Conservation (phyloP, 2,329 filamentous ascomycete genomes). For the Magnaporthiopsis rhizophila region DNA sequence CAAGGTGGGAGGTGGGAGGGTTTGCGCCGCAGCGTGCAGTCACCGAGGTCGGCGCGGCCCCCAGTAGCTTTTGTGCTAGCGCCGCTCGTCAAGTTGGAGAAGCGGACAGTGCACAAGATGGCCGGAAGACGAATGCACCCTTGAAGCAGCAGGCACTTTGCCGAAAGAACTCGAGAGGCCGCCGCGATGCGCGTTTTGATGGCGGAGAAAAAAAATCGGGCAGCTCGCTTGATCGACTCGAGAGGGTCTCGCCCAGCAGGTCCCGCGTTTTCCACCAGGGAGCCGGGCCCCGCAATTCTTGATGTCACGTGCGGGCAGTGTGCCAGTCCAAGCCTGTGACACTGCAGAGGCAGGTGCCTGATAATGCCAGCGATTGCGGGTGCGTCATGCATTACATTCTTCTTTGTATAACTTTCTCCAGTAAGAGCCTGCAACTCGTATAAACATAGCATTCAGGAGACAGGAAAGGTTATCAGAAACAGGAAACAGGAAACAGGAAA, state of each 20-base stretch:
- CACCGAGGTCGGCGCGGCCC: background rate
- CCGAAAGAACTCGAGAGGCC: background rate
- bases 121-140: no score
- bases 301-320: background rate
- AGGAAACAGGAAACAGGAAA: no score
- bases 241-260: background rate
- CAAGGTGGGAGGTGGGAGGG: background rate
- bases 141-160: background rate
- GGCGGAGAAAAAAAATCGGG: background rate
- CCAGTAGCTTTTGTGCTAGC: background rate
- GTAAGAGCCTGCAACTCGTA: no score
- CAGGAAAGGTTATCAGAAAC: no score
- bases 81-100: background rate
- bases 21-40: background rate
- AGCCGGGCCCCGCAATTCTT: background rate
- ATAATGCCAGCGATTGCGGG: no score
- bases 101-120: background rate
- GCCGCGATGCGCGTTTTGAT: background rate
- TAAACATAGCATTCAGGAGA: no score
- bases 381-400: no score
- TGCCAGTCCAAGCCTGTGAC: background rate
- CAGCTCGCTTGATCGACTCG: background rate
- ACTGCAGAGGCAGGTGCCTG: no score
- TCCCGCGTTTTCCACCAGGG: background rate
- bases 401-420: no score